Conservation (phyloP, 192 early-diverging fungal species). For the Oehlia diaphana region DNA sequence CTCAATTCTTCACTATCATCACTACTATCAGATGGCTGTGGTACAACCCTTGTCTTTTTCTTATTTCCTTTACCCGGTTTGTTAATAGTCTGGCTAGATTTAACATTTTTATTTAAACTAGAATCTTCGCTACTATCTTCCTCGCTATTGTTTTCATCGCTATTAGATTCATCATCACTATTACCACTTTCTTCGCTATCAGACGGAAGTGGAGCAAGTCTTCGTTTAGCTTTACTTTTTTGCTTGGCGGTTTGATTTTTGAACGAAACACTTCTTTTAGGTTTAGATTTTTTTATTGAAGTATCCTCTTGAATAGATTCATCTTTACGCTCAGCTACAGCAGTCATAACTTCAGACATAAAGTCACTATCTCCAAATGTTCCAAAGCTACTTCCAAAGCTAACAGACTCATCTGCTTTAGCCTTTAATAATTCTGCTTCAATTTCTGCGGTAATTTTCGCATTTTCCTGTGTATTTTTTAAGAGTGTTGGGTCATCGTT, state of each 20-base stretch:
- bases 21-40: slow-evolving; percentile 24
- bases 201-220: slow-evolving; percentile 16
- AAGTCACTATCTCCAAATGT: not conserved
- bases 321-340: slow-evolving; percentile 4
- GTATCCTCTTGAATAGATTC: not conserved
- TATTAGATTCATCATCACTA: not conserved
- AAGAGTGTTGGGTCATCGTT: slow-evolving; percentile 6
- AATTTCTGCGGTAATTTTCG: not conserved
- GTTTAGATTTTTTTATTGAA: slow-evolving; percentile 7
- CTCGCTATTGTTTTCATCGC: not conserved
- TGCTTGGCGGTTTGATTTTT: slow-evolving; percentile 15
- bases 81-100: not conserved
- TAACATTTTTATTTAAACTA: not conserved
- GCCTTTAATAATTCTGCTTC: not conserved
- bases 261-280: slow-evolving; percentile 24
- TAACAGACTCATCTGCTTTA: slow-evolving; percentile 3
- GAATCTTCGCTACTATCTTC: slow-evolving; percentile 7
- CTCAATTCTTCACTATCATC: slow-evolving; percentile 2
- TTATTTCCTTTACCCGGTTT: not conserved
- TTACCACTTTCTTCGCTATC: slow-evolving; percentile 26
- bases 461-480: slow-evolving; percentile 25
- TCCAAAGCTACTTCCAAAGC: not conserved
- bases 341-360: slow-evolving; percentile 27
- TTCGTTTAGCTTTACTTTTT: not conserved
- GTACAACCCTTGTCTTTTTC: not conserved